Base-by-base conservation (phyloP, 495 filamentous ascomycete species). In the Xylaria palmicola region DNA sequence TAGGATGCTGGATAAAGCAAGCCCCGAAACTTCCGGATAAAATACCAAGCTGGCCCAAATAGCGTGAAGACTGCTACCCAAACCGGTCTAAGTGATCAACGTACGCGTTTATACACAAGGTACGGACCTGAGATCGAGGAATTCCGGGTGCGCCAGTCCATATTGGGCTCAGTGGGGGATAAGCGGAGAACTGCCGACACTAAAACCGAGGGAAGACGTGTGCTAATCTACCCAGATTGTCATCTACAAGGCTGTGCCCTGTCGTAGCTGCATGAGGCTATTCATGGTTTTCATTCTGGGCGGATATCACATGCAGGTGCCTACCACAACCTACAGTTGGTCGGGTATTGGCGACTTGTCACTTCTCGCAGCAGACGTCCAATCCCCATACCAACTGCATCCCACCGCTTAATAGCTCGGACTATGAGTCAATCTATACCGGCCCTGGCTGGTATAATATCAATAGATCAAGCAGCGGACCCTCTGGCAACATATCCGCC, bases 131-230 rank as follows among this genome's bases (percentile, higher is more conserved):
- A 6, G 26, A 12, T 58, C 19, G 20, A 45, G 6, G 22, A 5
- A 20, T 48, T 3, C 27, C 41, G 40, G 43, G 29, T 37, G 40
- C 20, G 17, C 27, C 17, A 13, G 26, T 43, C 41, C 20, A 48
- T 30, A 26, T 26, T 15, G 30, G 22, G 19, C 10, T 17, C 50
- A 53, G 27, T 6, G 29, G 24, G 32, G 22, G 36, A 20, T 27
- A 44, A 24, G 53, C 26, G 53, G 55, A 37, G 20, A 58, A 58
- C 41, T 58, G 55, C 55, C 55, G 55, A 58, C 17, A 34, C 55
- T 19, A 32, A 43, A 34, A 17, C 19, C 30, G 30, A n/a, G 43
- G 30, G 24, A 24, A 48, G 43, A 30, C 13, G 15, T 51, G 24
- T 50, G 17, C 34, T 22, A 51, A 60, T 60, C 45, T 52, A 39